phyloP scores from a whole-genome alignment of 805 yeast genomes.

The Candida oleophila region DNA sequence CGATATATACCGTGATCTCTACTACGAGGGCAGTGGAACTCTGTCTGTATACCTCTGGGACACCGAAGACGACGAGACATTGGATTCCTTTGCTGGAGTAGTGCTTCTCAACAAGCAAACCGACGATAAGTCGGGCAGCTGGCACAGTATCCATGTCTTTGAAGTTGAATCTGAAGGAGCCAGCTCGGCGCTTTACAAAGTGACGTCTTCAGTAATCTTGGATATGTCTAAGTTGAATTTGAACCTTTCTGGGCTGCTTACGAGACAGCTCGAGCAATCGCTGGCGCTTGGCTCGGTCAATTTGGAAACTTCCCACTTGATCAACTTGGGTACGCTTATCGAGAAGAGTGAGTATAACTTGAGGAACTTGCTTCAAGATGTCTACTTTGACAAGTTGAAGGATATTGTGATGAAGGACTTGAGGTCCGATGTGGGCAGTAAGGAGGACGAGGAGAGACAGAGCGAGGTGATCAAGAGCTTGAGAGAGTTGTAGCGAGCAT shows the following conservation, averaged over 20 bases:
- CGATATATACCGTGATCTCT: constrained; percentile 88
- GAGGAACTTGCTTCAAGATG: constrained; percentile 86
- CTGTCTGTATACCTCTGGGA: constrained; percentile 94
- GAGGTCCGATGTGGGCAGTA: constrained; percentile 32
- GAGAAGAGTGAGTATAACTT: constrained; percentile 88
- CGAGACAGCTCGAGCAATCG: constrained; percentile 72
- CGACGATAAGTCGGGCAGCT: constrained; percentile 51
- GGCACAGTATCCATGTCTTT: constrained; percentile 95
- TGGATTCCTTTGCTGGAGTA: constrained; percentile 83
- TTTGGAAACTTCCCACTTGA: constrained; percentile 67
- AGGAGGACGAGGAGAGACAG: constrained; percentile 31
- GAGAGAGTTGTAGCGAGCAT: constrained; percentile 32
- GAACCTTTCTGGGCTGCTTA: constrained; percentile 75
- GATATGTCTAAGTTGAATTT: constrained; percentile 48
- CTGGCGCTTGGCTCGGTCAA: constrained; percentile 32
- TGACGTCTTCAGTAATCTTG: constrained; percentile 86
- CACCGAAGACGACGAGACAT: constrained; percentile 35
- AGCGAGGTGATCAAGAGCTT: constrained; percentile 39
- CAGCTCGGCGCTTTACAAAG: constrained; percentile 51
- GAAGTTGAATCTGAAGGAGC: constrained; percentile 55
- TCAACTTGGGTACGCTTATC: constrained; percentile 79
- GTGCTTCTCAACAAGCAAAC: constrained; percentile 75
- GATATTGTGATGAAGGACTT: constrained; percentile 64
- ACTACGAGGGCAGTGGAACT: constrained; percentile 87
- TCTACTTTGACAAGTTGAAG: constrained; percentile 90